Base-by-base conservation (phyloP, 148 eudicot genomes). In the Camellia granthamiana region DNA sequence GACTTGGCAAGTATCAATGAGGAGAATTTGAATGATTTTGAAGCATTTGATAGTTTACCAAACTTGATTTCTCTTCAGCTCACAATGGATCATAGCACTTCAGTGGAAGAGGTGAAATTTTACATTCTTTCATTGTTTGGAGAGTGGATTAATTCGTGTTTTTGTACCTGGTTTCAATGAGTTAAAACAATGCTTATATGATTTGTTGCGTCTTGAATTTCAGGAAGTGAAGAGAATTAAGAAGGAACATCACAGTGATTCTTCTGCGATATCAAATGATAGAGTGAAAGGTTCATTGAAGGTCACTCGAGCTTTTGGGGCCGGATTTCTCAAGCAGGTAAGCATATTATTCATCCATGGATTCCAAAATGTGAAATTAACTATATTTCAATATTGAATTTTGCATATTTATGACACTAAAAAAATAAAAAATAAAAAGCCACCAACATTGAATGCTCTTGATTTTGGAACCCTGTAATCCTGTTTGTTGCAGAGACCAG, bases 231-330 rank as follows among this genome's bases (percentile, higher is more conserved):
- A 67, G 65, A 86, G 92, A 74, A 88, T 91, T 49, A 85, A 77
- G 78, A 78, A 69, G 77, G 90, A 84, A 71, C 94, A 91, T 54
- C 84, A 73, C 8, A 87, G 86, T 79, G 94, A 91, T 85, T 49
- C 82, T 16, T 82, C 74, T 72, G 92, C 92, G 0, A 65, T 91
- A 70, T 7, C 72, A 14, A 91, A 91, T 77, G 84, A 85, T 2
- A 76, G 94, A 9, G 94, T 89, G 30, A 91, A 91, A 81, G 92
- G 94, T 18, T 89, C 92, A 0, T 77, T 91, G 84, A 91, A 89
- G 86, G 94, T 91, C 78, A 91, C 94, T 8, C 85, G 94, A 46
- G 94, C 94, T 65, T 89, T 91, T 62, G 94, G 94, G n/a, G 92
- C 92, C 30, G 94, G 94, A 11, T 91, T 81, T 84, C 92, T 91